These are phyloP conservation scores for Notholithocarpus densiflorus DNA, from an alignment of 306 rosid species.

Conservation along the genomic window DNA sequence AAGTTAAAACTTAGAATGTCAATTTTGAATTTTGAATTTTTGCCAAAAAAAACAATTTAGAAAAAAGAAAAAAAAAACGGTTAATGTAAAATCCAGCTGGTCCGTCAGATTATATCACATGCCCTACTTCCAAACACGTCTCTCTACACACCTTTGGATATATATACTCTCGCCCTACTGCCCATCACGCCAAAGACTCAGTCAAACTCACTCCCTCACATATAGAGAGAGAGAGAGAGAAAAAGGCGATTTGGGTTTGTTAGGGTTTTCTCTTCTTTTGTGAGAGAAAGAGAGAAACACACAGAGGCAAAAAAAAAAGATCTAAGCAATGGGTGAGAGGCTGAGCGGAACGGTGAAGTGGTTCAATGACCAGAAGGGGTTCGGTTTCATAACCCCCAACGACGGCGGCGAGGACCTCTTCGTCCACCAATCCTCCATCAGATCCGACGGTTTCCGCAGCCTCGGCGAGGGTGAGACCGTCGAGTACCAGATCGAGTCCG, in stretches of 20 bases:
- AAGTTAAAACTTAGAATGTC: no score
- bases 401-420: conserved; percentile 77
- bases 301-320: no score
- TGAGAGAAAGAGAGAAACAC: neutral
- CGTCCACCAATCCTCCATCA: conserved; percentile 79
- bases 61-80: no score
- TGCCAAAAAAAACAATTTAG: no score
- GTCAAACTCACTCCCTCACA: neutral
- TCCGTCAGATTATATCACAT: no score
- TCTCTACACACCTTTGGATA: neutral
- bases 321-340: conserved; percentile 44
- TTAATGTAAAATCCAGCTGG: no score
- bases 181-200: neutral
- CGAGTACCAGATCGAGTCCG: conserved; percentile 64
- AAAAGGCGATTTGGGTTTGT: neutral
- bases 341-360: conserved; percentile 78
- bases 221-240: conserved; percentile 1
- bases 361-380: conserved; percentile 89
- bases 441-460: conserved; percentile 69
- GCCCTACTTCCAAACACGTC: no score
- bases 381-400: conserved; percentile 80
- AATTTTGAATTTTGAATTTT: no score
- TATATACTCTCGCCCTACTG: neutral
- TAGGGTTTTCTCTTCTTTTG: conserved; percentile 10
- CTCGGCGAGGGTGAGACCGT: conserved; percentile 83